These are phyloP conservation scores for Scheffersomyces cryptocercus DNA, from an alignment of 1,139 yeast species.

Conservation along the genomic window DNA sequence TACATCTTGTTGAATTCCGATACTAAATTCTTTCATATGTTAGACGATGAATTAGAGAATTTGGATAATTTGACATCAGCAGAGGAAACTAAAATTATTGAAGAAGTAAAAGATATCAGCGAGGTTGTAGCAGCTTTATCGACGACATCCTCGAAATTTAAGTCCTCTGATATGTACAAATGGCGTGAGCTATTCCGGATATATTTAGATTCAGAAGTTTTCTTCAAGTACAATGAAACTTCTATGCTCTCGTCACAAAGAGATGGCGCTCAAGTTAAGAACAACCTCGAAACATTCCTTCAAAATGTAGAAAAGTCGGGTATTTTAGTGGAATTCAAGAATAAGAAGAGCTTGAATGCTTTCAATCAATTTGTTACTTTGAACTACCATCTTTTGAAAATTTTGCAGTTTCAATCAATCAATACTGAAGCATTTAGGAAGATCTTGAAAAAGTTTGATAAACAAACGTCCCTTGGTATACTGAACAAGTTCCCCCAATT, in stretches of 20 bases:
- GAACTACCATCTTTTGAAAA: conserved; percentile 57
- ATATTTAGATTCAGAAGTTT: conserved; percentile 67
- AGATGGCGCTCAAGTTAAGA: conserved; percentile 37
- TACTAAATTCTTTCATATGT: conserved; percentile 56
- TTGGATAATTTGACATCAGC: conserved; percentile 46
- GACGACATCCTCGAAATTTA: conserved; percentile 24
- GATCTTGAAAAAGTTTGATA: conserved; percentile 73
- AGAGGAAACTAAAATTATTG: conserved; percentile 47
- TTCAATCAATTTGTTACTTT: conserved; percentile 53
- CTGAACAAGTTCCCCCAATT: conserved; percentile 48
- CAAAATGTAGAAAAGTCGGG: conserved; percentile 42
- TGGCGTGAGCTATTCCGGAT: conserved; percentile 71
- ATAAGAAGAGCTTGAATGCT: conserved; percentile 47
- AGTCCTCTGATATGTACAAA: conserved; percentile 58
- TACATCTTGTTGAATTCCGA: conserved; percentile 43
- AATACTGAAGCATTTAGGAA: conserved; percentile 66
- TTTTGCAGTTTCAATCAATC: conserved; percentile 61
- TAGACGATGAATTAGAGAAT: conserved; percentile 55
- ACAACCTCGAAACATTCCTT: conserved; percentile 44
- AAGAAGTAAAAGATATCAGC: conserved; percentile 46
- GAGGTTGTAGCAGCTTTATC: conserved; percentile 38
- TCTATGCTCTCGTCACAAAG: conserved; percentile 40
- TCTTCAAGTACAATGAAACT: conserved; percentile 56
- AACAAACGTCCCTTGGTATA: conserved; percentile 62
- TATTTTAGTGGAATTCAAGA: conserved; percentile 45